Evolutionary conservation across 148 eudicot genomes (phyloP), one percentile per base, ranked within the genome.

Genomic region (Silene uniflora): DNA sequence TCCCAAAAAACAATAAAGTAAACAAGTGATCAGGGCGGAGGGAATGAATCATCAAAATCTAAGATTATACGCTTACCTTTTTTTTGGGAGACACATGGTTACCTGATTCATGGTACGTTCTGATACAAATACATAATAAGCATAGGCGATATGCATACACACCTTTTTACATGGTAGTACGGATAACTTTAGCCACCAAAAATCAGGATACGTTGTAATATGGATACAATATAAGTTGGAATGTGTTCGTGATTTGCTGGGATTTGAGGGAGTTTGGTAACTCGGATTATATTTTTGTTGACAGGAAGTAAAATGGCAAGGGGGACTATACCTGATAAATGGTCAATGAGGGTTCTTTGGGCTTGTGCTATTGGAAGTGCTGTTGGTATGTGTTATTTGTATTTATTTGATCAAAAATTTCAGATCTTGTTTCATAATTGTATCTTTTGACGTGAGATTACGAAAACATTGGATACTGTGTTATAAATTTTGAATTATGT

Each of bases 311-410:
- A 69, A 63, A 93, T 93, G 98, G 69, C 82, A 24, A 84, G 98
- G 76, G 98, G 98, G 76, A 81, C 79, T 39, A 85, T 93, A 72
- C 81, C 87, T 75, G 97, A 93, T 85, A 91, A 83, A 80, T 93
- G 98, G 98, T 91, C 98, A 27, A 84, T 84, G 84, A 88, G 97
- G 85, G 35, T 89, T 75, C 90, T 93, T 1, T 93, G 98, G 97
- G 65, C 75, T 12, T 85, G 90, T 84, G 98, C 98, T 62, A 23
- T 93, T 71, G 98, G 98, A 81, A 93, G 92, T 83, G 98, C 90
- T 44, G 42, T 87, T 60, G 84, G 98, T 91, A 87, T 47, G 77
- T 44, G 22, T 6, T 49, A 49, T 17, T 27, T 17, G 35, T 32
- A 32, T 32, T 32, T 4, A 32, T 32, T 32, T 32, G 35, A 32